Evolutionary conservation across 768 basidiomycete genomes (phyloP).

Genomic region (Panaeolus papilionaceus): DNA sequence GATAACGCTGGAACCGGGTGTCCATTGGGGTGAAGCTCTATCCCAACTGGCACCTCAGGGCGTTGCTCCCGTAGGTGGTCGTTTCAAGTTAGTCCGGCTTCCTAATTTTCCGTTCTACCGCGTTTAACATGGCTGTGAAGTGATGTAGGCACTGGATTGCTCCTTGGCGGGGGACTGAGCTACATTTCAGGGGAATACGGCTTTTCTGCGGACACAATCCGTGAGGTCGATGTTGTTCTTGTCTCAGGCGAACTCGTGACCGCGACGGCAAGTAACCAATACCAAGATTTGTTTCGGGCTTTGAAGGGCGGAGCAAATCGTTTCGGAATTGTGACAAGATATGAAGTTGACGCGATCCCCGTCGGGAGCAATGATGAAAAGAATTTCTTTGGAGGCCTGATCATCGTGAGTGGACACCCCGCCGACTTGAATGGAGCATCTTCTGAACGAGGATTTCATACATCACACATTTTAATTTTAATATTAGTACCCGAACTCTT

Average conservation of each 20-base stretch:
- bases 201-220: conserved; percentile 44
- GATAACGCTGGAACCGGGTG: conserved; percentile 48
- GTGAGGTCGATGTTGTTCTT: conserved; percentile 49
- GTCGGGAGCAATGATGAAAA: conserved; percentile 44
- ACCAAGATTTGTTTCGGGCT: conserved; percentile 49
- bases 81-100: conserved; percentile 35
- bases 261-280: conserved; percentile 45
- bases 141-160: conserved; percentile 49
- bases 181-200: conserved; percentile 46
- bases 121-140: conserved; percentile 26
- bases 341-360: conserved; percentile 45
- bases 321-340: conserved; percentile 52
- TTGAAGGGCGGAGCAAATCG: conserved; percentile 53
- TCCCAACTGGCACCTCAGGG: conserved; percentile 41
- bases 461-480: background rate
- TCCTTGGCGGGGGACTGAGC: conserved; percentile 50
- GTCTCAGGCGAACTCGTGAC: conserved; percentile 47
- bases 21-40: conserved; percentile 48
- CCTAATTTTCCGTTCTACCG: background rate
- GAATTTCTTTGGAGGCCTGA: conserved; percentile 44
- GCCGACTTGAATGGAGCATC: conserved; percentile 16
- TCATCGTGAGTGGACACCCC: conserved; percentile 37
- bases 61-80: conserved; percentile 50
- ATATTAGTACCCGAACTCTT: conserved; percentile 42
- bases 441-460: background rate